Percentiles rank a stretch among this genome's conserved stretches.
Conservation (phyloP, 2,329 filamentous ascomycete species). For the Dothiorella sarmentorum region DNA sequence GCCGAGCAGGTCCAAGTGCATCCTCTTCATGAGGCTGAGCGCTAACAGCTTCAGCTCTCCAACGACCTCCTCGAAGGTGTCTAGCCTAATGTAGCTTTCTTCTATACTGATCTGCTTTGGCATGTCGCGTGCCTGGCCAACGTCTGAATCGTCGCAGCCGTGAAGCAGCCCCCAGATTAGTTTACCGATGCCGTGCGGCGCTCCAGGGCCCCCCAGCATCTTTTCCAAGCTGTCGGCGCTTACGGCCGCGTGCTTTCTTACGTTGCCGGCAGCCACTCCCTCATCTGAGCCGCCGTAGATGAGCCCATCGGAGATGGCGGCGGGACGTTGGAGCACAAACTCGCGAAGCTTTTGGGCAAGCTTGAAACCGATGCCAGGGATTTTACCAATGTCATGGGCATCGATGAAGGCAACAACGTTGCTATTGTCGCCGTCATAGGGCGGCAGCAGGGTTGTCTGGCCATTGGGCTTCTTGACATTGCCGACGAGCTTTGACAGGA, state of each 20-base stretch:
- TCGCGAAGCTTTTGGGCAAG: conserved; percentile 65
- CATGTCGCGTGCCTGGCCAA: conserved; percentile 66
- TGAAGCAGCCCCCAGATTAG: conserved; percentile 77
- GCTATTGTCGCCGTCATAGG: conserved; percentile 55
- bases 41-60: conserved; percentile 68
- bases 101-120: conserved; percentile 93
- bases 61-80: conserved; percentile 60
- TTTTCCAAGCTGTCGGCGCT: conserved; percentile 63
- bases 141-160: conserved; percentile 72
- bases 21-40: conserved; percentile 68
- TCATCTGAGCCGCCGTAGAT: conserved; percentile 48
- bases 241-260: conserved; percentile 62
- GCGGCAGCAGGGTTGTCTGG: conserved; percentile 78
- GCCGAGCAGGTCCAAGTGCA: conserved; percentile 71
- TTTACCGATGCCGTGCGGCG: conserved; percentile 66
- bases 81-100: conserved; percentile 77
- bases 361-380: conserved; percentile 84
- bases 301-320: conserved; percentile 43
- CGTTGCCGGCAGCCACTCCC: conserved; percentile 40
- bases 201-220: conserved; percentile 66
- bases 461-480: conserved; percentile 80
- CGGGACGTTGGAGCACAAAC: conserved; percentile 51
- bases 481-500: conserved; percentile 80
- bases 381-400: conserved; percentile 67
- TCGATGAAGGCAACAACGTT: conserved; percentile 71